Conservation (phyloP, 2,329 filamentous ascomycete genomes). For the Penicillium decumbens region DNA sequence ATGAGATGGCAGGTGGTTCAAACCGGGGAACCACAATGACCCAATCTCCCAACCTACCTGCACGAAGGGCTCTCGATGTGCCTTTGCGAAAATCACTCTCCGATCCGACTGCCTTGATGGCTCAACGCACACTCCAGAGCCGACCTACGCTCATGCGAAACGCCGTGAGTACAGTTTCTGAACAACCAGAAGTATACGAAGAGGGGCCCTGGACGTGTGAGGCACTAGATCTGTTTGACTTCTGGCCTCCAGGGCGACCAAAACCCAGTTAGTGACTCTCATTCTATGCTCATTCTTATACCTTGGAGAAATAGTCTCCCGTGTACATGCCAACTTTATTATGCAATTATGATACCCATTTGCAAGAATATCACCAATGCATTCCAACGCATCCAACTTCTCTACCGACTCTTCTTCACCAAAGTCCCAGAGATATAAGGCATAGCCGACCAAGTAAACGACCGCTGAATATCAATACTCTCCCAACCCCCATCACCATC, state of each 20-base stretch:
- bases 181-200: conserved; percentile 22
- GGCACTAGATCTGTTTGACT: conserved; percentile 42
- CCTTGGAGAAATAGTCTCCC: neutral
- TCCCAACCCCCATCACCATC: conserved; percentile 46
- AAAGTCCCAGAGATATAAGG: conserved; percentile 42
- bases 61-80: conserved; percentile 10
- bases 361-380: neutral
- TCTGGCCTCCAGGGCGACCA: conserved; percentile 39
- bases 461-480: conserved; percentile 44
- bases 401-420: conserved; percentile 32
- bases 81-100: conserved; percentile 33
- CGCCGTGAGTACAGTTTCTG: conserved; percentile 13
- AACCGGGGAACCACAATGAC: neutral
- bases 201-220: conserved; percentile 42
- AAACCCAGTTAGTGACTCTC: conserved; percentile 26
- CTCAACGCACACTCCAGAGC: conserved; percentile 10
- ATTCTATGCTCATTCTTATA: neutral
- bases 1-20: conserved; percentile 21
- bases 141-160: conserved; percentile 17
- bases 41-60: conserved; percentile 1
- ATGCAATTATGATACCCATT: conserved; percentile 19
- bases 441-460: conserved; percentile 37
- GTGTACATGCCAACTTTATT: neutral
- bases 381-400: neutral
- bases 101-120: conserved; percentile 30